Evolutionary conservation across 352 stramenopile species (phyloP), one percentile per base, ranked within the genome.

Genomic region (Phytopythium helicoides): DNA sequence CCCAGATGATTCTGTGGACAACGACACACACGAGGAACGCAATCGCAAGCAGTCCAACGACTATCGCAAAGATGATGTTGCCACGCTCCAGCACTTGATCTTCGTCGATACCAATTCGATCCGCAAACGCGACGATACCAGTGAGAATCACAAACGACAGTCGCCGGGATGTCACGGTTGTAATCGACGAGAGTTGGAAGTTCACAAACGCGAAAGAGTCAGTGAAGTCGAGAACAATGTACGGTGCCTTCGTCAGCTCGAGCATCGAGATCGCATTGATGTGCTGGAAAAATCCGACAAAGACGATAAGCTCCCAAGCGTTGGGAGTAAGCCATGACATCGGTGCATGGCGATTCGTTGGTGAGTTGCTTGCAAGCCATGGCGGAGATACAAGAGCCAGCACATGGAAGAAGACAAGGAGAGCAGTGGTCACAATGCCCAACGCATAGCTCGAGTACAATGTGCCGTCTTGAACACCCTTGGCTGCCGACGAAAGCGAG

Each of bases 131-230:
- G 3, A 90, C 79, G 46, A 88, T 75, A n/a, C 79, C 79, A 7
- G 67, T 85, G 45, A 90, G 63, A 35, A 90, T 83, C 21, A 78
- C 52, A 16, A 66, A 68, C 58, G 75, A 56, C 31, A 85, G 52
- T 34, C 71, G 60, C 3, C 74, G 65, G 19, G 69, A 66, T 19
- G 54, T 62, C 31, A 68, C 63, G 12, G 72, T 73, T 19, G 70
- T 64, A 52, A 77, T 53, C 6, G 68, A 62, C 22, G 70, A 61
- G 11, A 86, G 14, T 19, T 88, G 66, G 41, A 86, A 70, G 41
- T 86, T 89, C 3, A 68, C 63, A 60, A 79, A 93, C 11, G 80
- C 81, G 53, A 93, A 87, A 47, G 78, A 83, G 48, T 93, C 82
- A 6, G 73, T 82, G 36, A 89, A 91, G 48, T 87, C 74, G 33